Base-by-base conservation (phyloP, 768 basidiomycete species). In the Lactarius hengduanensis region DNA sequence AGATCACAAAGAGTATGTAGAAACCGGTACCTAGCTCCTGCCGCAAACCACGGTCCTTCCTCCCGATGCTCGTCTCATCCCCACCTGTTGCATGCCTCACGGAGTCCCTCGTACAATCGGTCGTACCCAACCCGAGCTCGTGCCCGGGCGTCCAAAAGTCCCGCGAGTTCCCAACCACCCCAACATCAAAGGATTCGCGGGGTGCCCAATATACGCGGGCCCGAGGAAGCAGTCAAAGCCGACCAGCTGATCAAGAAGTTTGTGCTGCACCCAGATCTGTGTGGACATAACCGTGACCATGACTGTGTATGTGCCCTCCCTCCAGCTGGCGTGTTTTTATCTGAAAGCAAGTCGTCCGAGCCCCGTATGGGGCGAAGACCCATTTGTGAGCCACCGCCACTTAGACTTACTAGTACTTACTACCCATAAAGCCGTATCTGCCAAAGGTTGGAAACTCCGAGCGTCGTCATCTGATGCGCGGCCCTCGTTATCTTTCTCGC, bases 391-490 rank as follows among this genome's bases (percentile, higher is more conserved):
- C 86, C 86, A 0, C 87, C 91, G 50, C 92, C 87, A 0, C 34
- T 32, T 32, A 32, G 32, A 32, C 6, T 32, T 7, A 32, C 32
- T 32, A 32, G 32, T 32, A 32, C 32, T 34, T 34, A 34, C 95
- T 95, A 45, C 96, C 96, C 94, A 99, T 96, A 79, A 89, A 98
- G 15, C 97, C 97, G 73, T 89, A 98, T 57, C 96, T 85, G 3
- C 96, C 94, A 10, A 3, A 98, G 86, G 73, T 98, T 98, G 66
- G 89, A 89, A 4, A 98, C 93, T 74, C 98, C 96, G 62, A 95
- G 83, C 0, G 96, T 98, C 2, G 95, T 99, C 85, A 98, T 92
- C 73, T 98, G 96, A 32, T 89, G 85, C 2, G 89, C 96, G 86
- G 10, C 92, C 91, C 61, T 89, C 86, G 15, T 82, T 84, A 71